Conservation (phyloP, 2,329 filamentous ascomycete genomes). For the Aschersonia sp. region DNA sequence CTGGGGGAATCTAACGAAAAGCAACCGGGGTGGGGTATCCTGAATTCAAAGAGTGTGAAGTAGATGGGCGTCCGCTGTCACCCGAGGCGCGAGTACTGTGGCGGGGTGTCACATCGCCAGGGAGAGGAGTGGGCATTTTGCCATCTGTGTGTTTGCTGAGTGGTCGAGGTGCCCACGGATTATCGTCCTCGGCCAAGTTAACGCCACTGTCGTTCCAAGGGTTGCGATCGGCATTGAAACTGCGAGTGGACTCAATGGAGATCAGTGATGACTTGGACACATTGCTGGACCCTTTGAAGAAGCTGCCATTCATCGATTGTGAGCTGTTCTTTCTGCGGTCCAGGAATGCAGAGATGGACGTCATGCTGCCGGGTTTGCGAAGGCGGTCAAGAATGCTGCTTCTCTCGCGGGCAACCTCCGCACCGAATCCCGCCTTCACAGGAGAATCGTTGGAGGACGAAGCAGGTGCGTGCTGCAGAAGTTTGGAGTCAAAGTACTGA, state of each 20-base stretch:
- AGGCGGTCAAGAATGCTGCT: constrained; percentile 82
- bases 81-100: constrained; percentile 73
- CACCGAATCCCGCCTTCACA: constrained; percentile 69
- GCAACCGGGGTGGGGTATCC: constrained; percentile 89
- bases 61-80: constrained; percentile 83
- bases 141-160: constrained; percentile 50
- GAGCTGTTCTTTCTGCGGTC: constrained; percentile 90
- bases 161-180: constrained; percentile 46
- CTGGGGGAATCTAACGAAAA: constrained; percentile 58
- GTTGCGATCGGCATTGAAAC: constrained; percentile 80
- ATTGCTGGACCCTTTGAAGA: constrained; percentile 87
- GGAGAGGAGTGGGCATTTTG: constrained; percentile 50
- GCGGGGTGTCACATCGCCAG: constrained; percentile 72
- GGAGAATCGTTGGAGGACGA: constrained; percentile 75
- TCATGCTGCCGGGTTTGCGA: constrained; percentile 87
- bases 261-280: constrained; percentile 91
- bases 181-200: constrained; percentile 81
- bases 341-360: constrained; percentile 89
- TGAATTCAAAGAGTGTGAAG: constrained; percentile 89
- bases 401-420: constrained; percentile 65
- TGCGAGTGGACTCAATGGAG: constrained; percentile 88
- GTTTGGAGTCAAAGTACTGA: constrained; percentile 92
- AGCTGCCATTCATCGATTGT: constrained; percentile 63
- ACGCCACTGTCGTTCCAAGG: constrained; percentile 97
- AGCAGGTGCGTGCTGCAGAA: constrained; percentile 81